Evolutionary conservation across 495 filamentous ascomycete species (phyloP), one percentile per base, ranked within the genome.

Genomic region (Aspergillus kassunensis): DNA sequence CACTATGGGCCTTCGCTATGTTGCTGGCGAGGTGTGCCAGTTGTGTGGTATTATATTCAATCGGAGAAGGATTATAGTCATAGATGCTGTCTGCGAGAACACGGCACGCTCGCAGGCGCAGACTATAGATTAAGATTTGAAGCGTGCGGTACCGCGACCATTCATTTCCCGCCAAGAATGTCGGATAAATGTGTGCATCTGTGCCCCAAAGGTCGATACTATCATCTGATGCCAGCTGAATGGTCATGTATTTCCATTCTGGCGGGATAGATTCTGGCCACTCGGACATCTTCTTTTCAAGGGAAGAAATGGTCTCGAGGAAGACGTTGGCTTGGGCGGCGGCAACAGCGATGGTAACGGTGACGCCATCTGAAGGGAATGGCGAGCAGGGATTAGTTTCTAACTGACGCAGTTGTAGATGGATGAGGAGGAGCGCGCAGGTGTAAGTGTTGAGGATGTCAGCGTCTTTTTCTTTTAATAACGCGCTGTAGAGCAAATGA

Each of bases 81-180:
- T 48, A 29, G 10, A 40, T 9, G 3, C 24, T n/a, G 8, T 19
- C 31, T 1, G 34, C 36, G 6, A 49, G 35, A 9, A 49, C n/a
- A 12, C 25, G 24, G 15, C 24, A 49, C 2, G 46, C 34, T 25
- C 46, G 46, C 23, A 49, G 46, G 9, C 46, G 46, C 21, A 49
- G 35, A 18, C 34, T 49, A 18, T 49, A 35, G 15, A 25, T 37
- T 15, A 49, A 25, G 8, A 41, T 41, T 15, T 16, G 46, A 39
- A 49, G 46, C 35, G 35, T 40, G 34, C 46, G 46, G 23, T 49
- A 49, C 24, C 16, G 46, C 12, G 46, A 39, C 46, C 46, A 49
- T 34, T 49, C 46, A 39, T 49, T 20, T 13, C 34, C 34, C n/a
- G 34, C 46, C 1, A n/a, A 30, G 35, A 49, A 27, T 15, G 46